phyloP scores from a whole-genome alignment of 2,329 filamentous ascomycete species.

The Neobulgaria alba region DNA sequence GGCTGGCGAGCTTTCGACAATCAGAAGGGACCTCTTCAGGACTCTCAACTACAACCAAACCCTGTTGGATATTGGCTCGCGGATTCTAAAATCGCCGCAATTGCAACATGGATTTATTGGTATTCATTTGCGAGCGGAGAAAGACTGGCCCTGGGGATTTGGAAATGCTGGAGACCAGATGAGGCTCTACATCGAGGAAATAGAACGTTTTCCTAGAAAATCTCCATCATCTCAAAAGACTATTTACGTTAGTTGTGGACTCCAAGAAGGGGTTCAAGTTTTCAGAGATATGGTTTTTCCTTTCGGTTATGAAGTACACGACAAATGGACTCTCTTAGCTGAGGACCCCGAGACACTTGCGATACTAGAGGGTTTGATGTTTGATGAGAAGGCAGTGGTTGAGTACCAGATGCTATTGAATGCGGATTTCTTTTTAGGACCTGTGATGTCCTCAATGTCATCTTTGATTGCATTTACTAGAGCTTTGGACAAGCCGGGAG shows the following conservation, averaged over 20 bases:
- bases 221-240: constrained; percentile 3
- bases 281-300: constrained; percentile 12
- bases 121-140: constrained; percentile 19
- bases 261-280: constrained; percentile 9
- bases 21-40: constrained; percentile 19
- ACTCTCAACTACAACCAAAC: constrained; percentile 12
- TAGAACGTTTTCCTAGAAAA: constrained; percentile 7
- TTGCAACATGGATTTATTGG: constrained; percentile 17
- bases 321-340: constrained; percentile 14
- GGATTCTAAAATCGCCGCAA: constrained; percentile 8
- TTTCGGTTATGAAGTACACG: constrained; percentile 14
- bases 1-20: constrained; percentile 10
- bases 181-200: constrained; percentile 11
- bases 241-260: constrained; percentile 21
- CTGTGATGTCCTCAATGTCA: constrained; percentile 18
- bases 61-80: constrained; percentile 10
- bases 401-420: constrained; percentile 17
- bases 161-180: constrained; percentile 13
- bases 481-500: constrained; percentile 9
- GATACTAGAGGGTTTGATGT: constrained; percentile 10
- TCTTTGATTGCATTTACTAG: constrained; percentile 17
- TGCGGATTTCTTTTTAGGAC: constrained; percentile 15
- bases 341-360: constrained; percentile 5
- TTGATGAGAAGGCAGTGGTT: constrained; percentile 18
- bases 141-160: constrained; percentile 17